Base-by-base conservation (phyloP, 768 basidiomycete genomes). In the Tubosaeta sp. region DNA sequence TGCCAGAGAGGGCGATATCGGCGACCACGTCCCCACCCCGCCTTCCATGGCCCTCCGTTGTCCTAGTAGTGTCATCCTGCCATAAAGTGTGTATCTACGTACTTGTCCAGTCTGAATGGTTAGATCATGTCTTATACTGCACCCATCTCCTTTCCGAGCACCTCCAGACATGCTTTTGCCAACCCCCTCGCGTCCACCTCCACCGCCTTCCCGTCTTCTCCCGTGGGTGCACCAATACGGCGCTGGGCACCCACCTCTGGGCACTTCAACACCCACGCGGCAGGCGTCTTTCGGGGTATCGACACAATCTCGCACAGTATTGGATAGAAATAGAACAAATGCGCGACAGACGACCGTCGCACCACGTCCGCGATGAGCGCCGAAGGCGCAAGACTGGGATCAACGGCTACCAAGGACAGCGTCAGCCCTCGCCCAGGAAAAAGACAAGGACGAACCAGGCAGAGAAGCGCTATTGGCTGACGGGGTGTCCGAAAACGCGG, bases 251-350 rank as follows among this genome's bases (percentile, higher is more conserved):
- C 51, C 43, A 12, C 43, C 17, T 31, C 35, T 13, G 57, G 32
- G 46, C 27, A 42, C 4, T 68, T 54, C 32, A 64, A 27, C 11
- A 88, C 70, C 86, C 88, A 92, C 11, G 82, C 78, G 2, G 79
- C 75, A 0, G 92, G 88, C 12, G 83, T 75, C 59, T 77, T 81
- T 27, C 84, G 74, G 0, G 87, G 82, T 50, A 86, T 79, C 2
- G 91, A 83, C 8, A 81, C 85, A 43, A 95, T 85, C 60, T 92
- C 85, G 59, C 88, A 87, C 5, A 97, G 67, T 2, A 88, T 71
- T 0, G 82, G 72, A 62, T 95, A 95, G 52, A 95, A 85, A 63
- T 93, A 85, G 77, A 95, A 95, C 11, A 98, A 72, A 61, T 95
- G 94, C 0, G 88, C 92, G 14, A 83, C 77, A 0, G 82, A 67